A percentile compares a stretch with the other conserved stretches of the same genome.
Conservation (phyloP, 345 rosid species). For the Aquilaria yunnanensis region DNA sequence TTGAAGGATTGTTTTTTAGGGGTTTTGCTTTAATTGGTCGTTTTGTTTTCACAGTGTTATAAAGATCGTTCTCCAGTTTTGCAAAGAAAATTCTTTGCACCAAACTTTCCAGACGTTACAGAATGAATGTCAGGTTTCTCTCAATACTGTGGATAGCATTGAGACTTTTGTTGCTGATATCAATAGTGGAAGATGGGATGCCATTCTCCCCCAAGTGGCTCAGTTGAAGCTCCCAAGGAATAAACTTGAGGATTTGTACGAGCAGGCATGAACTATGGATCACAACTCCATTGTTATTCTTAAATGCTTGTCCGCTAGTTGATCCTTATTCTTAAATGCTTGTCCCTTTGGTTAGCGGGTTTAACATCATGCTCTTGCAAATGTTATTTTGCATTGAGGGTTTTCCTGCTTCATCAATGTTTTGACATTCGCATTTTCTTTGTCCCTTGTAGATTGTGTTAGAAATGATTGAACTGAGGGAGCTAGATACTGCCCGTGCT, state of each 20-base stretch:
- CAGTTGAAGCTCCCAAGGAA: conserved; percentile 94
- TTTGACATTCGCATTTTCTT: neutral
- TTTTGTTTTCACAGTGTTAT: conserved; percentile 54
- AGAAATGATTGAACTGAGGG: conserved; percentile 98
- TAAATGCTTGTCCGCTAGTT: neutral
- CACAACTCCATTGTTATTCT: neutral
- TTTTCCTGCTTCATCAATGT: too few relatives aligned
- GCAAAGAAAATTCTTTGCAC: conserved; percentile 91
- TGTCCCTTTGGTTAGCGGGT: neutral
- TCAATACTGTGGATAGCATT: conserved; percentile 88
- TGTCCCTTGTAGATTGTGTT: conserved; percentile 61
- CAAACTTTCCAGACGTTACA: conserved; percentile 95
- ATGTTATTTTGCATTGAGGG: neutral
- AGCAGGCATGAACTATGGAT: conserved; percentile 45
- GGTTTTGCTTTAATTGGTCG: neutral
- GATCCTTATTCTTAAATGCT: neutral
- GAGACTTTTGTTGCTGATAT: conserved; percentile 91
- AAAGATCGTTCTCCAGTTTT: conserved; percentile 94
- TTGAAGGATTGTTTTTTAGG: too few relatives aligned
- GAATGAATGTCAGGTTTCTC: conserved; percentile 91
- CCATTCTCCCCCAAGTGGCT: conserved; percentile 85
- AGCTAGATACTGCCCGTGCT: conserved; percentile 92
- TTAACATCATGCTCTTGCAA: too few relatives aligned
- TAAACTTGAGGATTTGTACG: conserved; percentile 85
- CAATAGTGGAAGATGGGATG: conserved; percentile 92